A percentile compares a stretch with the other conserved stretches of the same genome.
These are phyloP conservation scores for Talaromyces wortmannii DNA, from an alignment of 495 filamentous ascomycete species.

Conservation along the genomic window DNA sequence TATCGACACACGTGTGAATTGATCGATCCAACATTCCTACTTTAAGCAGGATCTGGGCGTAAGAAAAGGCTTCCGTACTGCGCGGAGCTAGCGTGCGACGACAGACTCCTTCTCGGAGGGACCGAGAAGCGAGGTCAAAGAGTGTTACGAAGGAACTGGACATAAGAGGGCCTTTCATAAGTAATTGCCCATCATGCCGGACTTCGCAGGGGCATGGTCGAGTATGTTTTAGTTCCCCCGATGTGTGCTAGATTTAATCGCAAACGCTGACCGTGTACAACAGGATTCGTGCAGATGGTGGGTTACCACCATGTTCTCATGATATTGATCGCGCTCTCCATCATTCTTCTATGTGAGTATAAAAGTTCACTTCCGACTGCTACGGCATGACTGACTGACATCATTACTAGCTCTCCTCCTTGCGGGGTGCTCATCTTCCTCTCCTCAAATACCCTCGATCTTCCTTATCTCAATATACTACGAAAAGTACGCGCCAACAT, in stretches of 20 bases:
- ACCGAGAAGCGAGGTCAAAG: constrained; percentile 35
- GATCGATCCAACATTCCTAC: background rate
- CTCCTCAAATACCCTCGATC: constrained; percentile 59
- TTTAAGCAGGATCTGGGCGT: background rate
- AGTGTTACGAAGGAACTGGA: constrained; percentile 9
- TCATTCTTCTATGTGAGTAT: constrained; percentile 87
- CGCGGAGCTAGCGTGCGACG: background rate
- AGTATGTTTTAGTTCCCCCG: background rate
- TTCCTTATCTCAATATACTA: constrained; percentile 70
- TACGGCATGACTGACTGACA: constrained; percentile 14
- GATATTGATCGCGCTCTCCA: constrained; percentile 89
- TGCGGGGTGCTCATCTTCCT: constrained; percentile 64
- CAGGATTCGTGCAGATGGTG: constrained; percentile 87
- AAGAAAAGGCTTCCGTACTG: constrained; percentile 3
- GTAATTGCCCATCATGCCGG: constrained; percentile 1
- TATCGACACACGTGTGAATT: background rate
- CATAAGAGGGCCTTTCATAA: background rate
- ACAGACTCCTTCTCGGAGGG: constrained; percentile 40
- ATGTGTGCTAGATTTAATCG: background rate
- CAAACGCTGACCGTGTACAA: background rate
- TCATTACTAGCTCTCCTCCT: constrained; percentile 50
- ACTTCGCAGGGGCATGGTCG: background rate
- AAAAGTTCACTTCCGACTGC: background rate
- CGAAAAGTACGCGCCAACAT: constrained; percentile 52
- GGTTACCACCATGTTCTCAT: constrained; percentile 99